These are phyloP conservation scores for Cadophora luteo-olivacea DNA, from an alignment of 2,329 filamentous ascomycete species.

Conservation along the genomic window DNA sequence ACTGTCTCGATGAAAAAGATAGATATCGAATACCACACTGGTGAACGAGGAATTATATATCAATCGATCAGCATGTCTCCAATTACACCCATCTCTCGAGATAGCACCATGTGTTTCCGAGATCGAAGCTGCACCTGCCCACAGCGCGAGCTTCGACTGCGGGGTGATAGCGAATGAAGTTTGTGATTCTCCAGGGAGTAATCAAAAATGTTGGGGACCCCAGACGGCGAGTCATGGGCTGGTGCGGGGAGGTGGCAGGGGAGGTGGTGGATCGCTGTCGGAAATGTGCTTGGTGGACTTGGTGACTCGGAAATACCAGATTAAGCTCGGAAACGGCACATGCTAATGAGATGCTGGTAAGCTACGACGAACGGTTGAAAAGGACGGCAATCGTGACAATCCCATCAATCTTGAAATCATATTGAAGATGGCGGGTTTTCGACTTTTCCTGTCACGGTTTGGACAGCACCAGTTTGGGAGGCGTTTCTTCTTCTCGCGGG, in stretches of 20 bases:
- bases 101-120: not conserved
- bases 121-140: not conserved
- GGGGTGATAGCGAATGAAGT: not conserved
- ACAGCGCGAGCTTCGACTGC: not conserved
- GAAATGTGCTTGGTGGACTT: not conserved
- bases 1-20: not conserved
- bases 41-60: not conserved
- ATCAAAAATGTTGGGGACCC: constrained; percentile 9
- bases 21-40: not conserved
- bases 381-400: not conserved
- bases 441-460: too few relatives aligned
- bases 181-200: not conserved
- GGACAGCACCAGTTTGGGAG: too few relatives aligned
- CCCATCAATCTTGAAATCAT: too few relatives aligned
- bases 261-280: not conserved
- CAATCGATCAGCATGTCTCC: not conserved
- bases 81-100: not conserved
- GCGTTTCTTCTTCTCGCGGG: too few relatives aligned
- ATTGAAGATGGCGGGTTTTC: too few relatives aligned
- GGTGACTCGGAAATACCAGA: not conserved
- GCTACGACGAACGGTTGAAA: not conserved
- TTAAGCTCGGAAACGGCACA: not conserved
- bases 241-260: not conserved
- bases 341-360: too few relatives aligned
- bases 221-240: not conserved